phyloP scores from a whole-genome alignment of 2,329 filamentous ascomycete genomes.

The Penicillium sp. region DNA sequence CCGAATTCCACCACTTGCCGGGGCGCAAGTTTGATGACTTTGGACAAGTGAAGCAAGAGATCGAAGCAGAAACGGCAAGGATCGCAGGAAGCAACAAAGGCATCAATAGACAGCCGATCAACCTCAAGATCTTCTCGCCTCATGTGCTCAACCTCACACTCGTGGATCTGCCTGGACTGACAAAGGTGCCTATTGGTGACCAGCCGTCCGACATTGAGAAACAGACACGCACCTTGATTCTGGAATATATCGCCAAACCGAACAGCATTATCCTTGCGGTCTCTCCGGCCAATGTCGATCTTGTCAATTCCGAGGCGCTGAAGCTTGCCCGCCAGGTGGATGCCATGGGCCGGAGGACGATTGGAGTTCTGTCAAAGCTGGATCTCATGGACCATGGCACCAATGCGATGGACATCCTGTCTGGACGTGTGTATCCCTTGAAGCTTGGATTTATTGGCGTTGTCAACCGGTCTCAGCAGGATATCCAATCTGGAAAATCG shows the following conservation, averaged over 20 bases:
- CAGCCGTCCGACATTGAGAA: slow-evolving; percentile 98
- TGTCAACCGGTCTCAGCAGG: slow-evolving; percentile 96
- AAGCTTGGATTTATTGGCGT: slow-evolving; percentile 98
- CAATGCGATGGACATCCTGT: slow-evolving; percentile 96
- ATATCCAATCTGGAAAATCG: slow-evolving; percentile 95
- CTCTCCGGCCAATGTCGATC: slow-evolving; percentile 94
- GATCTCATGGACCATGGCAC: slow-evolving; percentile 99
- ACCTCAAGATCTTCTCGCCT: slow-evolving; percentile 96
- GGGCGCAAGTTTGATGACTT: slow-evolving; percentile 89
- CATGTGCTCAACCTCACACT: slow-evolving; percentile 94
- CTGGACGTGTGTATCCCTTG: slow-evolving; percentile 90
- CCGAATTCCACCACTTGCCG: slow-evolving; percentile 93
- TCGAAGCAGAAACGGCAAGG: slow-evolving; percentile 91
- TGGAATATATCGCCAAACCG: slow-evolving; percentile 97
- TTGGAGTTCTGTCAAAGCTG: slow-evolving; percentile 94
- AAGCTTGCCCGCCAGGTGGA: slow-evolving; percentile 98
- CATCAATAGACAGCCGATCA: slow-evolving; percentile 96
- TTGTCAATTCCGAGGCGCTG: slow-evolving; percentile 96
- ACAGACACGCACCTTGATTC: slow-evolving; percentile 92
- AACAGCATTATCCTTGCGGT: slow-evolving; percentile 98
- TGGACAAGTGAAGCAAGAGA: slow-evolving; percentile 88
- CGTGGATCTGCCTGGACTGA: slow-evolving; percentile 92
- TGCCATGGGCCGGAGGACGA: slow-evolving; percentile 87
- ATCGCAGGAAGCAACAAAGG: slow-evolving; percentile 97
- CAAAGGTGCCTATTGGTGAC: slow-evolving; percentile 97